Conservation (phyloP, 345 rosid genomes). For the Kernera saxatilis region DNA sequence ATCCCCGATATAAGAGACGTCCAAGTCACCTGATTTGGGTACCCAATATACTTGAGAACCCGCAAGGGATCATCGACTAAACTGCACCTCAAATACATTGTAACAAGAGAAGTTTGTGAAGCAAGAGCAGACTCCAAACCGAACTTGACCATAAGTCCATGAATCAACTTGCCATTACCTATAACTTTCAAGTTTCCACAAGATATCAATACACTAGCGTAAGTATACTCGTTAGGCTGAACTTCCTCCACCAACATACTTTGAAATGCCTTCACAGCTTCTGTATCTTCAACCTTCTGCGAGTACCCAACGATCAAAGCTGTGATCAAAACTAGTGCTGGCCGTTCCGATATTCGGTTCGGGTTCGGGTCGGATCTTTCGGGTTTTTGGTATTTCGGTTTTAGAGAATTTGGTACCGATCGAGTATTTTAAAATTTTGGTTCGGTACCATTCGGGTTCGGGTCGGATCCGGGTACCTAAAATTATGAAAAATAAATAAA, state of each 20-base stretch:
- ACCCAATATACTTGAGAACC: constrained; percentile 34
- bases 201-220: constrained; percentile 44
- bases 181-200: constrained; percentile 43
- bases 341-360: no score
- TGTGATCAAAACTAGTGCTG: constrained; percentile 42
- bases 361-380: no score
- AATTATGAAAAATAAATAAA: no score
- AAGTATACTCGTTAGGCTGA: constrained; percentile 45
- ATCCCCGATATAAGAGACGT: constrained; percentile 54
- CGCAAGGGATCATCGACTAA: constrained; percentile 43
- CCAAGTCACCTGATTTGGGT: constrained; percentile 50
- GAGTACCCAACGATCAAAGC: constrained; percentile 51
- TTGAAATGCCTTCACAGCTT: constrained; percentile 36
- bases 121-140: constrained; percentile 45
- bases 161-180: constrained; percentile 36
- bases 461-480: no score
- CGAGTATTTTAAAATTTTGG: no score
- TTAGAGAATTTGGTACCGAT: no score
- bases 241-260: constrained; percentile 40
- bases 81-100: constrained; percentile 51
- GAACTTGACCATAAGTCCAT: constrained; percentile 38
- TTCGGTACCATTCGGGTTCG: no score
- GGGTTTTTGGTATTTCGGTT: no score
- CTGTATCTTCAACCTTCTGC: constrained; percentile 37
- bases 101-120: constrained; percentile 55